phyloP scores from a whole-genome alignment of 768 basidiomycete species.

The Dictyophora rubrovolvata region DNA sequence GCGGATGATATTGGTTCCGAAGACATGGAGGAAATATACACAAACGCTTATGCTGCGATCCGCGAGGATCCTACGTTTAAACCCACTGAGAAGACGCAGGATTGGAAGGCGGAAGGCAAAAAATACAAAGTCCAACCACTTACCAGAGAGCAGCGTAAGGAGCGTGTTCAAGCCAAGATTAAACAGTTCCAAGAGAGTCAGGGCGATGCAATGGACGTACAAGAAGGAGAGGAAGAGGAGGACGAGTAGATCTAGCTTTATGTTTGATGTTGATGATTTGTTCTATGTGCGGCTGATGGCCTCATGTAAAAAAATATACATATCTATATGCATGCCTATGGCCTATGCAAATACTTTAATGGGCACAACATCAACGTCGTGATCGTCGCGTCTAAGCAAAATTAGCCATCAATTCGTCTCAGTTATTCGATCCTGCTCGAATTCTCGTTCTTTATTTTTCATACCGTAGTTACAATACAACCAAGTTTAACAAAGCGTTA shows the following conservation, averaged over 20 bases:
- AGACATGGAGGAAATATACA: slow-evolving; percentile 94
- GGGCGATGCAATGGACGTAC: slow-evolving; percentile 28
- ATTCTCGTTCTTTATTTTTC: too few relatives aligned
- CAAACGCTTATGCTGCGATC: slow-evolving; percentile 88
- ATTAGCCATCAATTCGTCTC: too few relatives aligned
- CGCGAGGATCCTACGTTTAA: slow-evolving; percentile 90
- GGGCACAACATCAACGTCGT: too few relatives aligned
- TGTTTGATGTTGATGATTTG: neutral
- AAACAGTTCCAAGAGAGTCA: slow-evolving; percentile 74
- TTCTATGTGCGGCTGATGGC: neutral
- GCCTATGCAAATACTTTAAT: neutral
- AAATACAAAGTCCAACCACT: slow-evolving; percentile 64
- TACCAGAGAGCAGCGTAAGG: slow-evolving; percentile 67
- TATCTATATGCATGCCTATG: neutral
- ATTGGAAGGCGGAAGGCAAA: slow-evolving; percentile 81
- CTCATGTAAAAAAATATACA: neutral
- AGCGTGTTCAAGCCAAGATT: slow-evolving; percentile 79
- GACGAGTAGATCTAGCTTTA: slow-evolving; percentile 23
- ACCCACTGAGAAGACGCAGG: slow-evolving; percentile 76
- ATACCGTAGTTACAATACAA: too few relatives aligned
- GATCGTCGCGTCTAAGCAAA: too few relatives aligned
- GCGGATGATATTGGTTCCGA: slow-evolving; percentile 93
- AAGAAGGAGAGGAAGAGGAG: slow-evolving; percentile 44
- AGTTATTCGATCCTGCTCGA: too few relatives aligned
- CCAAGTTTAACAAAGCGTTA: too few relatives aligned